Evolutionary conservation across 1,284 basidiomycete genomes (phyloP), one percentile per base, ranked within the genome.

Genomic region (Vanrija sp.): DNA sequence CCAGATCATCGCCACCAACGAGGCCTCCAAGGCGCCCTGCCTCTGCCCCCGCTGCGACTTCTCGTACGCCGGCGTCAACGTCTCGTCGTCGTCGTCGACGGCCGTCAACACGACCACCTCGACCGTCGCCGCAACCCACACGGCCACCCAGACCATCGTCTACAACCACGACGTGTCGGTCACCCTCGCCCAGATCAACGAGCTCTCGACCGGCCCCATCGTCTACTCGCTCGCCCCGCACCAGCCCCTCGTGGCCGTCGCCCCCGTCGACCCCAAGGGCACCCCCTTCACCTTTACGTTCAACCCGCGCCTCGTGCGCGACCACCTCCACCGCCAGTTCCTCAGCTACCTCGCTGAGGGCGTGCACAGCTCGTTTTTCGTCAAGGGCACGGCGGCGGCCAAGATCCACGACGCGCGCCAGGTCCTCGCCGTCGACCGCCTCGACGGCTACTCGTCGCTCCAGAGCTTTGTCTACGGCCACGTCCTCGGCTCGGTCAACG

Each of bases 341-440:
- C 52, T 58, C 10, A 45, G 46, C 39, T 58, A 58, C 49, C 56
- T 58, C 20, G 56, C 56, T 22, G 52, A 58, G 49, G 56, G 56
- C 36, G 52, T 58, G 5, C 20, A 42, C n/a, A 46, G 46, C 6
- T 7, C 38, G 14, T 41, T 45, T 43, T 43, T 58, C 41, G 45
- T 36, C 20, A 41, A 46, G 16, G 56, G 56, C 18, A 24, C 38
- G 22, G 42, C 52, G 15, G 24, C 25, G 5, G 38, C 51, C 41
- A 51, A 51, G 46, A 46, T 58, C n/a, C 31, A 25, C 31, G 31
- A 43, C 12, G 56, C 46, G 6, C 56, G 47, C 36, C 46, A 47
- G 41, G 43, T 58, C 16, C 49, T 54, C 20, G 43, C 46, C 16
- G 43, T 45, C 41, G 56, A 58, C 42, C 47, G 53, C 24, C 48